A percentile compares a stretch with the other conserved stretches of the same genome.
Conservation (phyloP, 805 yeast genomes). For the Tetrapisispora pingtungensis region DNA sequence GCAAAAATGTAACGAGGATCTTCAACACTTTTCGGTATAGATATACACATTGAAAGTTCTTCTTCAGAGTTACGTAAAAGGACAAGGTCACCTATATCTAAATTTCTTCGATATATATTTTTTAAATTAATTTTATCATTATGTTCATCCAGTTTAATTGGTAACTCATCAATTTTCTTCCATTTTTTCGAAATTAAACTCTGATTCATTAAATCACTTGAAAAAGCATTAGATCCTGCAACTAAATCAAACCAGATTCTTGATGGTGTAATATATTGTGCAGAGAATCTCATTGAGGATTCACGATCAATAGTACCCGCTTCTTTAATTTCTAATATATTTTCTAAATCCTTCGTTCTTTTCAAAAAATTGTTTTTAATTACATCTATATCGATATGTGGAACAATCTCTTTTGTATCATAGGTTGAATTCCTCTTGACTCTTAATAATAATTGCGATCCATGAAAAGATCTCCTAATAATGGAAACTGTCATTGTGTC, state of each 20-base stretch:
- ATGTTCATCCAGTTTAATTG: not conserved
- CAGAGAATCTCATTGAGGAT: constrained; percentile 11
- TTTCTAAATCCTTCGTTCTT: constrained; percentile 23
- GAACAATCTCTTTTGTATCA: not conserved
- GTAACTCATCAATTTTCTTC: not conserved
- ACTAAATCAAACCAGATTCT: constrained; percentile 14
- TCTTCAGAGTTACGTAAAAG: constrained; percentile 37
- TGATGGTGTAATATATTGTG: constrained; percentile 20
- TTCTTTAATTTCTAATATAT: constrained; percentile 20
- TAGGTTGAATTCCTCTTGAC: not conserved
- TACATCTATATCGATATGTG: constrained; percentile 8
- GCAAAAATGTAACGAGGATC: constrained; percentile 51
- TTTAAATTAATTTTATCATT: constrained; percentile 4
- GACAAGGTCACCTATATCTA: constrained; percentile 55
- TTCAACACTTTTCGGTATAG: constrained; percentile 38
- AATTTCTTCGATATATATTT: constrained; percentile 7
- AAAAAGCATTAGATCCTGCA: not conserved
- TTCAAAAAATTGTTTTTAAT: constrained; percentile 14
- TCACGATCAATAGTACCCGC: constrained; percentile 14
- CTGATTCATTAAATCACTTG: constrained; percentile 2
- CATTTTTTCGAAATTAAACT: not conserved
- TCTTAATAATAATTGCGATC: not conserved
- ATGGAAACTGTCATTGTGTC: not conserved
- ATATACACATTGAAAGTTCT: constrained; percentile 45
- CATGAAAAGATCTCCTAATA: not conserved